phyloP scores from a whole-genome alignment of 805 yeast species.

The Monosporozyma siamensis region DNA sequence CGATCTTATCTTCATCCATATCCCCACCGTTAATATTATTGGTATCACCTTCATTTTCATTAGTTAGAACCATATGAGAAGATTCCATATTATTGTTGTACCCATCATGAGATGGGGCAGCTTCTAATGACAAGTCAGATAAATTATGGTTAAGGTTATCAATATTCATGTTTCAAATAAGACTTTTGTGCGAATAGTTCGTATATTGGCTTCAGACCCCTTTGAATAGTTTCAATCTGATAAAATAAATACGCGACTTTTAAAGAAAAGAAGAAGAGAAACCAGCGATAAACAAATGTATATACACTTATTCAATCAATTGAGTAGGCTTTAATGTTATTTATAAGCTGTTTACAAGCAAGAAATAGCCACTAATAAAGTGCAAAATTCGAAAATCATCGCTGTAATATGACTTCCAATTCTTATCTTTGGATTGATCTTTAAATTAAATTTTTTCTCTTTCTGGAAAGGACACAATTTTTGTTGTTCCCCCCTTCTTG shows the following conservation, averaged over 20 bases:
- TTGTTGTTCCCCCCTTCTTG: too few relatives aligned
- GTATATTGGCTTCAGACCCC: neutral
- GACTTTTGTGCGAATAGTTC: neutral
- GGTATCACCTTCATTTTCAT: conserved; percentile 4
- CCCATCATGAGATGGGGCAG: conserved; percentile 23
- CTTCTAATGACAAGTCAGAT: conserved; percentile 21
- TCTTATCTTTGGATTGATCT: too few relatives aligned
- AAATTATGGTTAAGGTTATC: conserved; percentile 5
- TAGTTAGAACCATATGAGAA: conserved; percentile 8
- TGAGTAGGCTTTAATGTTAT: too few relatives aligned
- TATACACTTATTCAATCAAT: too few relatives aligned
- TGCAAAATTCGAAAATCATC: too few relatives aligned
- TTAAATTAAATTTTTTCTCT: too few relatives aligned
- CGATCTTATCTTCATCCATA: neutral
- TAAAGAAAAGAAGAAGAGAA: neutral
- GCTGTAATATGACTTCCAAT: too few relatives aligned
- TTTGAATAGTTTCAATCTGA: neutral
- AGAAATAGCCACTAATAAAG: too few relatives aligned
- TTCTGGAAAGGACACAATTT: too few relatives aligned
- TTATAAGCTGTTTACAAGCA: too few relatives aligned
- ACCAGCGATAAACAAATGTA: too few relatives aligned
- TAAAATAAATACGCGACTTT: neutral
- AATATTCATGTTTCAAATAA: conserved; percentile 6
- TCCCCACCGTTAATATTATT: neutral
- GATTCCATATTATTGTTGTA: conserved; percentile 4